Base-by-base conservation (phyloP, 805 yeast genomes). In the baker's yeast (Saccharomyces cerevisiae) region DNA sequence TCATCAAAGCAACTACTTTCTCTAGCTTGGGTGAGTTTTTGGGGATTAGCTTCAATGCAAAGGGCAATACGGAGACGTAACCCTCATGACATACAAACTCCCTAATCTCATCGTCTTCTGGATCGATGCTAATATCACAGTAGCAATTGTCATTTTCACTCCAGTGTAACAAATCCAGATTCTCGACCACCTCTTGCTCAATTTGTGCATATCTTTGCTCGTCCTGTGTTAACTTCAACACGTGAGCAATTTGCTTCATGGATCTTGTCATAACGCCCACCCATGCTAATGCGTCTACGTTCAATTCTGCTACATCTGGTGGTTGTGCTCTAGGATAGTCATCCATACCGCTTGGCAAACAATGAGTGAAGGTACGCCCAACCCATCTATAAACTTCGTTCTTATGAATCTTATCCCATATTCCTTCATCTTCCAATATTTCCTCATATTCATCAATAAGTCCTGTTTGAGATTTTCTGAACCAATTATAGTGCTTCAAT, bases 271-370 rank as follows among this genome's bases (percentile, higher is more conserved):
- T 89, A 5, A 87, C 84, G 14, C 96, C 98, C 55, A 94, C 81
- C 99, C 99, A 94, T 4, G 95, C 78, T 49, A 92, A 72, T 54
- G 92, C 75, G 66, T 94, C 99, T 31, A 94, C 94, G 62, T 94
- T 87, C 50, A 94, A 75, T 70, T 94, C 99, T 1, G 95, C 95
- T 46, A 84, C 77, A 68, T 89, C 96, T 1, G 95, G 92, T 6
- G 79, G 81, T 28, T 75, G 73, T 1, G 90, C 85, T 57, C 99
- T 80, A 36, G 99, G 99, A 65, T 91, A 94, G 66, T 94, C 99
- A 70, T 94, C 99, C 41, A 94, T 69, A 0, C 99, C 99, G 69
- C 95, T 85, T 8, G 99, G 94, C 52, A 92, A 75, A 67, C 96
- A 87, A 63, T 89, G 97, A 2, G 84, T 79, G 22, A 76, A 73